Evolutionary conservation across 768 basidiomycete species (phyloP).

Genomic region (Trichaptum fuscoviolaceum): DNA sequence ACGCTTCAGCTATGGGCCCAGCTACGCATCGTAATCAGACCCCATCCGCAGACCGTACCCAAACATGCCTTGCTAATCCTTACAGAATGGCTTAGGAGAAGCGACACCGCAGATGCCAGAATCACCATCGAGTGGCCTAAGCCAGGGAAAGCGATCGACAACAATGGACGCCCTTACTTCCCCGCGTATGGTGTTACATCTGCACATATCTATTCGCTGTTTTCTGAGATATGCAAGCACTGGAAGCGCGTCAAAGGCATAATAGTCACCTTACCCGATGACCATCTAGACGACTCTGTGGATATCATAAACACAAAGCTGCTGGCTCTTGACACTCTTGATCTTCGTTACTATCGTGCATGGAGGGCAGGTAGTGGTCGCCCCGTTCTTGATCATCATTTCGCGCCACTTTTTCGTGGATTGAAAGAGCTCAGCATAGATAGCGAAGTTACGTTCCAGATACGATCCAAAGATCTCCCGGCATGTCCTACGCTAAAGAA

Average conservation of each 20-base stretch:
- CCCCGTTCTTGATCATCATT: not conserved
- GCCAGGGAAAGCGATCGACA: not conserved
- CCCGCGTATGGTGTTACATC: not conserved
- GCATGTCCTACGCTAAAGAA: not conserved
- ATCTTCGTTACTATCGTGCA: not conserved
- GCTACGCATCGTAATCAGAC: not conserved
- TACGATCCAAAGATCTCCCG: not conserved
- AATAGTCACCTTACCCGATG: not conserved
- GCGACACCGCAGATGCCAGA: not conserved
- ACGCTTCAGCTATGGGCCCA: constrained; percentile 3
- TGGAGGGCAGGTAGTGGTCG: not conserved
- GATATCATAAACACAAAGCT: not conserved
- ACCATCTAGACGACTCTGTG: not conserved
- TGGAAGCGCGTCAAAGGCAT: not conserved
- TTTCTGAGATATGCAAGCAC: not conserved
- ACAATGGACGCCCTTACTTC: not conserved
- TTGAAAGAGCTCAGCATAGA: not conserved
- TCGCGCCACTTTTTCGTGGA: not conserved
- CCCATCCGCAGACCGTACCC: not conserved
- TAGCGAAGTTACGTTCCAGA: not conserved
- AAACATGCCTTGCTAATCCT: not conserved
- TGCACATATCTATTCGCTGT: not conserved
- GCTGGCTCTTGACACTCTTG: not conserved
- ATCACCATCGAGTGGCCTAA: not conserved
- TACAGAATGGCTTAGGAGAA: not conserved